These are phyloP conservation scores for Talaromyces sp. DNA, from an alignment of 2,329 filamentous ascomycete species.

Conservation along the genomic window DNA sequence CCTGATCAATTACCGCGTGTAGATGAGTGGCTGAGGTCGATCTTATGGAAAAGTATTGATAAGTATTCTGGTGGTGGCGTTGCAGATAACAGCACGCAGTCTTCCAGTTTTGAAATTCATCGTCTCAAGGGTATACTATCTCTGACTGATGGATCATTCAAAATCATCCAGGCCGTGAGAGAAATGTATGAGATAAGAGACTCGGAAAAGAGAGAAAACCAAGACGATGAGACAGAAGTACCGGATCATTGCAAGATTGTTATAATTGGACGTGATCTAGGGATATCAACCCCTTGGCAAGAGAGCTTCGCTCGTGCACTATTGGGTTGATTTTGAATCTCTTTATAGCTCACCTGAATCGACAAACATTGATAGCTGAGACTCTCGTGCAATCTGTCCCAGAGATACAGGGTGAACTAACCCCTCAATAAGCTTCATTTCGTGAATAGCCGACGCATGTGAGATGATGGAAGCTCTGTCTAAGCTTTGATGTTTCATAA, in stretches of 20 bases:
- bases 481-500: no score
- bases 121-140: slow-evolving; percentile 77
- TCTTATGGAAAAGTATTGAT: slow-evolving; percentile 70
- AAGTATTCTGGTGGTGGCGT: slow-evolving; percentile 20
- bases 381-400: no score
- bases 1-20: slow-evolving; percentile 58
- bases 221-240: slow-evolving; percentile 21
- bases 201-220: slow-evolving; percentile 22
- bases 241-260: slow-evolving; percentile 42
- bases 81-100: slow-evolving; percentile 15
- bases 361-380: no score
- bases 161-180: slow-evolving; percentile 85
- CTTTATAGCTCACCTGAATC: no score
- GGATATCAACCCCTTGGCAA: slow-evolving; percentile 32
- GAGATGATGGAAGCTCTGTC: no score
- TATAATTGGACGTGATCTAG: slow-evolving; percentile 46
- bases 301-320: slow-evolving; percentile 26
- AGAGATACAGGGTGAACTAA: no score
- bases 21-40: slow-evolving; percentile 75
- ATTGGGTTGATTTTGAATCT: not conserved
- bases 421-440: no score
- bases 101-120: slow-evolving; percentile 70
- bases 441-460: no score
- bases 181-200: slow-evolving; percentile 93
- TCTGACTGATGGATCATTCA: slow-evolving; percentile 61